Percentiles rank a stretch among this genome's conserved stretches.
Evolutionary conservation across 495 filamentous ascomycete species (phyloP).

Genomic region (Hypoxylon crocopeplum): DNA sequence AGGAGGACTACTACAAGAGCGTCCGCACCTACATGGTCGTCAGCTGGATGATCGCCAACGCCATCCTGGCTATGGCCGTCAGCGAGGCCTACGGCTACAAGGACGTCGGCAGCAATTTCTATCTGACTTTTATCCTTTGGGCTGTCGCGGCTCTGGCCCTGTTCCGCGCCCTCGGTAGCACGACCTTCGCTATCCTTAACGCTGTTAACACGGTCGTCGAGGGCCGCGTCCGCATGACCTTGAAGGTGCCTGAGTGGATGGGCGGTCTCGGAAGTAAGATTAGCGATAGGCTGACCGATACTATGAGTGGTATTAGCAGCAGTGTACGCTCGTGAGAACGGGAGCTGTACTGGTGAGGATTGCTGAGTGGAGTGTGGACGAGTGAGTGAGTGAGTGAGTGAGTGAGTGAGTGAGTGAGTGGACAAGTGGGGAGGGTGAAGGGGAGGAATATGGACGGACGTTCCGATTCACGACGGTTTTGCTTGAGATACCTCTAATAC

Average conservation of each 20-base stretch:
- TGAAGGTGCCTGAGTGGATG: slow-evolving; percentile 58
- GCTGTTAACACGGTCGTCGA: slow-evolving; percentile 85
- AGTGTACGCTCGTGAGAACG: slow-evolving; percentile 40
- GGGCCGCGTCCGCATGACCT: slow-evolving; percentile 72
- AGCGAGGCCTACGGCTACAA: slow-evolving; percentile 80
- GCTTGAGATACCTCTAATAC: not conserved
- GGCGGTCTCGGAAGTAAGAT: slow-evolving; percentile 51
- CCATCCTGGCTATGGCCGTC: slow-evolving; percentile 90
- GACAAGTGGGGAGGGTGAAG: too few relatives aligned
- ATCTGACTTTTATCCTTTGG: slow-evolving; percentile 94
- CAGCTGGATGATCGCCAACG: slow-evolving; percentile 93
- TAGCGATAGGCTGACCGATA: slow-evolving; percentile 48
- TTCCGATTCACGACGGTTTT: too few relatives aligned
- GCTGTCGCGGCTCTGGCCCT: slow-evolving; percentile 83
- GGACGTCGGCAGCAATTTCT: slow-evolving; percentile 80
- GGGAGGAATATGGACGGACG: too few relatives aligned
- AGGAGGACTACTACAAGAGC: slow-evolving; percentile 98
- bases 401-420: too few relatives aligned
- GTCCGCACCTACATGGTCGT: slow-evolving; percentile 99
- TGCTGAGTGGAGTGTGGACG: too few relatives aligned
- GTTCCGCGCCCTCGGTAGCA: slow-evolving; percentile 82
- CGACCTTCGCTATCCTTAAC: slow-evolving; percentile 81
- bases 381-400: too few relatives aligned
- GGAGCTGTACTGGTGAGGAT: too few relatives aligned
- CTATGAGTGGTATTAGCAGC: slow-evolving; percentile 49